Evolutionary conservation across 495 filamentous ascomycete species (phyloP).

Genomic region (Pyrenopolyporus hunteri): DNA sequence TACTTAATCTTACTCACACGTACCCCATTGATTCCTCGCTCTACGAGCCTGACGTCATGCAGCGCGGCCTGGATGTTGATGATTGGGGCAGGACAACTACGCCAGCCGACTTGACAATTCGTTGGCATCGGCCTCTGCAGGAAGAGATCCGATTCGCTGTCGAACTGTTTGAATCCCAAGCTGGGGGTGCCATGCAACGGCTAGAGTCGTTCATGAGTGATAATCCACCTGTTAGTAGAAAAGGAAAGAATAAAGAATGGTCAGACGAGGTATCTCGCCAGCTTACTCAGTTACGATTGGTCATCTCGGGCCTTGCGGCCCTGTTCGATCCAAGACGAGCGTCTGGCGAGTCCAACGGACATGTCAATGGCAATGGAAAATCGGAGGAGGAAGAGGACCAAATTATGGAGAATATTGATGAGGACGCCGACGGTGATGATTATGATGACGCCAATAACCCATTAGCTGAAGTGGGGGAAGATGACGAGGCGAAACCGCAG

Average conservation of each 20-base stretch:
- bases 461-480: constrained; percentile 72
- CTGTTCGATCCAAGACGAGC: constrained; percentile 83
- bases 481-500: constrained; percentile 78
- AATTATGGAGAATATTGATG: constrained; percentile 58
- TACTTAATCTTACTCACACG: constrained; percentile 93
- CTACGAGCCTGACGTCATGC: constrained; percentile 70
- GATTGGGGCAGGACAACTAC: constrained; percentile 81
- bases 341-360: constrained; percentile 51
- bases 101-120: constrained; percentile 76
- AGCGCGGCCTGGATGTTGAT: constrained; percentile 60
- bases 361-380: constrained; percentile 48
- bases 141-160: constrained; percentile 88
- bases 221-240: constrained; percentile 83
- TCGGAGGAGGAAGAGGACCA: constrained; percentile 47
- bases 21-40: constrained; percentile 89
- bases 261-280: constrained; percentile 94
- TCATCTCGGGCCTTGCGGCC: constrained; percentile 84
- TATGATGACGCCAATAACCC: constrained; percentile 69
- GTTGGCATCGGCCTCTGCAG: constrained; percentile 84
- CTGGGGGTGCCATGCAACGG: constrained; percentile 60
- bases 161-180: constrained; percentile 81
- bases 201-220: constrained; percentile 78
- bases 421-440: constrained; percentile 61
- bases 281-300: constrained; percentile 80
- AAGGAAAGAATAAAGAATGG: constrained; percentile 97